Evolutionary conservation across 2,329 filamentous ascomycete species (phyloP).

Genomic region (Tolypocladium ovalisporum): DNA sequence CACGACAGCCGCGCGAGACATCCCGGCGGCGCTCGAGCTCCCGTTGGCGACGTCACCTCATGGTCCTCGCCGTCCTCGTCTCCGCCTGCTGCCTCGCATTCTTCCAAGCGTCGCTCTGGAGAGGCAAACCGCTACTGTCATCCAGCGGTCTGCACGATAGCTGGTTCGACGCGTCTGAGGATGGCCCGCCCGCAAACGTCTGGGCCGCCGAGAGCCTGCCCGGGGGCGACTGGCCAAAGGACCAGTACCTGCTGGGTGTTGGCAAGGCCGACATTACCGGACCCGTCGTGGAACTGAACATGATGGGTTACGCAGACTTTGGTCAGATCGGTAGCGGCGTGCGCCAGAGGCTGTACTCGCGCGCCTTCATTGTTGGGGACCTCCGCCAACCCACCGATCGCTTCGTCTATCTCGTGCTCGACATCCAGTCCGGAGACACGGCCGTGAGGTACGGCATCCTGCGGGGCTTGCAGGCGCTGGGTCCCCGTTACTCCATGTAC

Average conservation of each 20-base stretch:
- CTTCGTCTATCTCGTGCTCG: constrained; percentile 79
- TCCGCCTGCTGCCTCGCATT: constrained; percentile 6
- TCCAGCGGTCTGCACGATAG: constrained; percentile 3
- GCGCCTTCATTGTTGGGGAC: constrained; percentile 77
- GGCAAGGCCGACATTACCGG: constrained; percentile 48
- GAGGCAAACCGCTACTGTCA: constrained; percentile 6
- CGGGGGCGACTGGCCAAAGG: constrained; percentile 4
- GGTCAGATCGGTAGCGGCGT: constrained; percentile 74
- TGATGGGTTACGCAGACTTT: constrained; percentile 79
- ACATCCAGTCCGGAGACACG: constrained; percentile 77
- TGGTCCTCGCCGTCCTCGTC: constrained; percentile 5
- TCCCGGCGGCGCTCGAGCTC: background rate
- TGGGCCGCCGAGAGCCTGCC: constrained; percentile 7
- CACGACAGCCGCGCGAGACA: background rate
- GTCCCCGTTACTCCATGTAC: constrained; percentile 59
- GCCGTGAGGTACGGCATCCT: constrained; percentile 77
- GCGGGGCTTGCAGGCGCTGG: constrained; percentile 55
- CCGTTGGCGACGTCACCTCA: constrained; percentile 3
- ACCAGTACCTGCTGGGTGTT: constrained; percentile 36
- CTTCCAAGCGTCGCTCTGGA: constrained; percentile 7
- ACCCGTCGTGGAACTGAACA: constrained; percentile 77
- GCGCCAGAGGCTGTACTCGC: constrained; percentile 74
- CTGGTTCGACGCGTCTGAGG: background rate
- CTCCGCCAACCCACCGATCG: constrained; percentile 53
- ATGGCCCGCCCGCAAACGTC: constrained; percentile 2